A percentile compares a stretch with the other conserved stretches of the same genome.
These are phyloP conservation scores for Platanthera guangdongensis DNA, from an alignment of 106 monocot genomes.

Conservation along the genomic window DNA sequence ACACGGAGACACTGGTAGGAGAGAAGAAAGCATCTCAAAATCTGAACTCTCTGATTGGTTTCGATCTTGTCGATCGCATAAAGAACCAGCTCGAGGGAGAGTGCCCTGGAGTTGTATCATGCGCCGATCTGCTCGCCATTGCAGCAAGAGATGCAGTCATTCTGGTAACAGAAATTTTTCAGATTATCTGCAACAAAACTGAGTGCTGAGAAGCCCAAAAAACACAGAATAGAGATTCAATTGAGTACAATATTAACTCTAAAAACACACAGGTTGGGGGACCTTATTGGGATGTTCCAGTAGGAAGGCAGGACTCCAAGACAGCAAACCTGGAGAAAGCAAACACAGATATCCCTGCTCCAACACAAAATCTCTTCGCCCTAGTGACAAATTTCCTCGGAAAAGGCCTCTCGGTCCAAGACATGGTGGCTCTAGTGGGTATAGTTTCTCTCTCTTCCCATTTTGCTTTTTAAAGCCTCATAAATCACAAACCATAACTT, in stretches of 20 bases:
- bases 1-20: conserved; percentile 36
- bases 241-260: no score
- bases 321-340: conserved; percentile 55
- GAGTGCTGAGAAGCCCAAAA: neutral
- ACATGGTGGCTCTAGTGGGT: conserved; percentile 83
- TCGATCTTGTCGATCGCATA: conserved; percentile 48
- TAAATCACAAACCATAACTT: neutral
- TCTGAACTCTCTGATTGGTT: conserved; percentile 39
- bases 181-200: neutral
- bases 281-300: conserved; percentile 79
- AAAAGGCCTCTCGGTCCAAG: conserved; percentile 61
- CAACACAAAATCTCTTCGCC: conserved; percentile 40
- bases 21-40: conserved; percentile 41
- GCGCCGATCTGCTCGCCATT: conserved; percentile 76
- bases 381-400: conserved; percentile 59
- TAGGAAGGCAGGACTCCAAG: conserved; percentile 69
- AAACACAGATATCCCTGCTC: conserved; percentile 50
- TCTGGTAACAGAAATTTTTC: conserved; percentile 36
- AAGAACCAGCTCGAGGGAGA: conserved; percentile 69
- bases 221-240: neutral
- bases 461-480: neutral
- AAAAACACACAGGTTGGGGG: conserved; percentile 56
- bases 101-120: conserved; percentile 74
- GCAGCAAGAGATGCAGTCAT: conserved; percentile 71
- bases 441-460: neutral